Evolutionary conservation across 1,284 basidiomycete genomes (phyloP), one percentile per base, ranked within the genome.

Genomic region (Ustilago bromivora): DNA sequence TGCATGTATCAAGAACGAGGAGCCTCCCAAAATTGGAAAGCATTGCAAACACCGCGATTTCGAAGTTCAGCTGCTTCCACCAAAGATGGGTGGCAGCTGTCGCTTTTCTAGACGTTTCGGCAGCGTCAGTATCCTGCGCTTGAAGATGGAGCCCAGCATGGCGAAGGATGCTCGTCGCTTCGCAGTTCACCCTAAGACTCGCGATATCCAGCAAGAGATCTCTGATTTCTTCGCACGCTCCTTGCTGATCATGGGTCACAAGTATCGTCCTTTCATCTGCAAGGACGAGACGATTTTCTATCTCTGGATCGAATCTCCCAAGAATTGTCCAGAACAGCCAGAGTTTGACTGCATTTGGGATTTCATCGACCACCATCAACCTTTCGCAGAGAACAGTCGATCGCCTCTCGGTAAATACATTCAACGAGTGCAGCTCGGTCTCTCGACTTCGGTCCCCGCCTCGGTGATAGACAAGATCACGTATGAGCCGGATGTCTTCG

Each of bases 211-310:
- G 43, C 51, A 52, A n/a, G 75, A 77, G 49, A 73, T 77, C 43
- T 32, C n/a, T 1, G 57, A 59, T 32, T 66, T 70, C 38, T 57
- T 77, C 34, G 17, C 46, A 2, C 66, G 59, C 5, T 56, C 61
- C 1, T 13, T 79, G 28, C 43, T 40, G 6, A 59, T 76, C 57
- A 66, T 83, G 34, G 82, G 80, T 1, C 65, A 76, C 6, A 32
- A 19, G 17, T 83, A 66, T 47, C 70, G 78, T 0, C 65, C 77
- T 2, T 81, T 84, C 54, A 79, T 72, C 47, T 65, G 64, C 64
- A 84, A 85, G 61, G 77, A 81, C 52, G 79, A 79, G 3, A 74
- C 80, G 1, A 54, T 80, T 35, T 76, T 76, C 5, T 80, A 71
- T 15, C 69, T 81, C 43, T 73, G 71, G 46, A 72, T 81, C 52